These are phyloP conservation scores for Stephania cephalantha DNA, from an alignment of 164 flowering plant genomes.

Conservation along the genomic window DNA sequence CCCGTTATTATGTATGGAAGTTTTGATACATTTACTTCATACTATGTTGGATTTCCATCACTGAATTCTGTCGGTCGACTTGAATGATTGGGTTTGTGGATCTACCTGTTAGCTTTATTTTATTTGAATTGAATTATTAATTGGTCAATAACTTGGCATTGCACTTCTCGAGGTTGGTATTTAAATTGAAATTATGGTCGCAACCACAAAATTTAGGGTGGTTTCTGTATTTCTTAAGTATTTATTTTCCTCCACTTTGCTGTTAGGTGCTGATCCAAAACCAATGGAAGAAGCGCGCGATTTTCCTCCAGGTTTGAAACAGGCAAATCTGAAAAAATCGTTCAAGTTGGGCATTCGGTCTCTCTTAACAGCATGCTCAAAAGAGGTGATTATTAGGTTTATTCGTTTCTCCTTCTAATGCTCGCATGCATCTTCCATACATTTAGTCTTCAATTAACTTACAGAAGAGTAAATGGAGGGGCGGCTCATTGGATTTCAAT, in stretches of 20 bases:
- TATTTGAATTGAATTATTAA: neutral
- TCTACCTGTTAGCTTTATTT: neutral
- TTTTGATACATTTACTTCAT: too few relatives aligned
- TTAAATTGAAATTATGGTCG: too few relatives aligned
- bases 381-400: slow-evolving; percentile 29
- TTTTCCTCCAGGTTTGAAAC: slow-evolving; percentile 27
- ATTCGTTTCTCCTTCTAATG: neutral
- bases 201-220: neutral
- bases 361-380: slow-evolving; percentile 49
- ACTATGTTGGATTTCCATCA: too few relatives aligned
- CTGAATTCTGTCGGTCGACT: neutral
- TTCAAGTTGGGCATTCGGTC: slow-evolving; percentile 45
- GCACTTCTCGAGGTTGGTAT: too few relatives aligned
- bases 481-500: neutral
- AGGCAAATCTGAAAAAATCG: slow-evolving; percentile 40
- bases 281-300: slow-evolving; percentile 18
- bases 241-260: neutral
- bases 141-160: neutral
- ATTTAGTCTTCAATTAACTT: neutral
- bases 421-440: too few relatives aligned
- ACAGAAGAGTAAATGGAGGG: neutral
- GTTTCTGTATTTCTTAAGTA: neutral
- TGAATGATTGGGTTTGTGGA: neutral
- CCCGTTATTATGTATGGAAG: too few relatives aligned
- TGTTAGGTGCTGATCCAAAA: slow-evolving; percentile 1